These are phyloP conservation scores for Blastobotrys niveus DNA, from an alignment of 1,139 yeast genomes.

Conservation along the genomic window DNA sequence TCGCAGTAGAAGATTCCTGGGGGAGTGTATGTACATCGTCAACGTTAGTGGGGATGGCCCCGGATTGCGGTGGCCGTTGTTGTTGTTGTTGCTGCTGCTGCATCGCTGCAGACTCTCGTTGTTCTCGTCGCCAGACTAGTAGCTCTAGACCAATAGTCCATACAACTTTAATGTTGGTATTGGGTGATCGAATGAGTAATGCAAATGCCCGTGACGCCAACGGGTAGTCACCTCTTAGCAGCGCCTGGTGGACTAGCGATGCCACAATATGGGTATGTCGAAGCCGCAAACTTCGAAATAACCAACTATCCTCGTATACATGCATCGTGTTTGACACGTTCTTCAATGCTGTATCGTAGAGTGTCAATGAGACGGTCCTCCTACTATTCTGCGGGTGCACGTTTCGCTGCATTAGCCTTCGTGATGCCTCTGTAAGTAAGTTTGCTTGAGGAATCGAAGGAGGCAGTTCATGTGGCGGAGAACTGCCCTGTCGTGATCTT, in stretches of 20 bases:
- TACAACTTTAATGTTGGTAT: conserved; percentile 40
- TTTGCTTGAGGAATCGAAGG: too few relatives aligned
- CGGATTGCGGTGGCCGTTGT: too few relatives aligned
- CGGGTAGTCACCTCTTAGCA: conserved; percentile 40
- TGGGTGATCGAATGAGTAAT: conserved; percentile 37
- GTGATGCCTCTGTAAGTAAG: conserved; percentile 10
- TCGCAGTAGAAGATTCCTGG: conserved; percentile 8
- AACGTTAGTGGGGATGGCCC: conserved; percentile 6
- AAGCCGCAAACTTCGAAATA: conserved; percentile 14
- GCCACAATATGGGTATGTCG: conserved; percentile 27
- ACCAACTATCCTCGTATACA: conserved; percentile 15
- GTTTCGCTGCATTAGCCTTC: conserved; percentile 11
- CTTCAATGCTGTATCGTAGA: conserved; percentile 9
- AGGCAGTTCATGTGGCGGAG: too few relatives aligned
- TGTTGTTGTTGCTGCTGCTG: background rate
- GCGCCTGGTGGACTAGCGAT: conserved; percentile 24
- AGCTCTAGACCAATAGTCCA: conserved; percentile 47
- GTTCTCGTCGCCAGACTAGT: conserved; percentile 28
- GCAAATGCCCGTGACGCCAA: conserved; percentile 42
- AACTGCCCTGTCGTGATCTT: too few relatives aligned
- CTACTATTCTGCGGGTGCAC: conserved; percentile 5
- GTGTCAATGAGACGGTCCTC: conserved; percentile 5
- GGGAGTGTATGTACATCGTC: conserved; percentile 21
- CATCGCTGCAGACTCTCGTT: conserved; percentile 4
- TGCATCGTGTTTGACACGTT: background rate